Percentiles rank a stretch among this genome's conserved stretches.
phyloP scores from a whole-genome alignment of 1,284 basidiomycete species.

The Quambalaria eucalypti region DNA sequence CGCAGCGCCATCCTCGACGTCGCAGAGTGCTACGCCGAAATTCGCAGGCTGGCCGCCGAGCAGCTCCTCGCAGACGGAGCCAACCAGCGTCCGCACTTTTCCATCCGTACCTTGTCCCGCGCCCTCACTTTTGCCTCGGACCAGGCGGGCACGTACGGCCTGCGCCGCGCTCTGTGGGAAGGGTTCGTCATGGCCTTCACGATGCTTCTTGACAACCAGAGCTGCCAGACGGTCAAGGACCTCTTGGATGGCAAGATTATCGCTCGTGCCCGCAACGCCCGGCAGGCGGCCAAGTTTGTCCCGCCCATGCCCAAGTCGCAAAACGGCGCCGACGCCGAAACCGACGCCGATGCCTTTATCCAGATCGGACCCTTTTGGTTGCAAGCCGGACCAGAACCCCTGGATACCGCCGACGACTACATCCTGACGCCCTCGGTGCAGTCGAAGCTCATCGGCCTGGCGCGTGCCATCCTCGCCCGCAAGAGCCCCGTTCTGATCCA shows the following conservation, averaged over 20 bases:
- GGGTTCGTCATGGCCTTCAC: slow-evolving; percentile 96
- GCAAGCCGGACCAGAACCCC: slow-evolving; percentile 60
- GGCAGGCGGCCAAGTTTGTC: slow-evolving; percentile 24
- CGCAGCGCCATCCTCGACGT: slow-evolving; percentile 79
- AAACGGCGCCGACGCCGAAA: slow-evolving; percentile 10
- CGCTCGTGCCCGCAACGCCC: slow-evolving; percentile 65
- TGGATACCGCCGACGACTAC: slow-evolving; percentile 62
- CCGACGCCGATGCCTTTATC: slow-evolving; percentile 47
- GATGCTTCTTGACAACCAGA: slow-evolving; percentile 77
- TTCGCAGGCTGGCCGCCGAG: slow-evolving; percentile 68
- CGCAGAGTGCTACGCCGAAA: slow-evolving; percentile 77
- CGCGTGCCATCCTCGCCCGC: slow-evolving; percentile 78
- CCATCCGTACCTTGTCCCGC: slow-evolving; percentile 87
- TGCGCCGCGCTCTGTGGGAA: slow-evolving; percentile 80
- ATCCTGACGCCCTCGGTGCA: slow-evolving; percentile 96
- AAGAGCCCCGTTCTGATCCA: slow-evolving; percentile 93
- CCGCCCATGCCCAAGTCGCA: slow-evolving; percentile 24
- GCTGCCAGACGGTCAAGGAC: slow-evolving; percentile 60
- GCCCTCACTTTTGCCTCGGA: slow-evolving; percentile 85
- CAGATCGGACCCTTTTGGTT: slow-evolving; percentile 90
- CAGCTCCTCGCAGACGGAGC: slow-evolving; percentile 89
- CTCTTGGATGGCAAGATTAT: slow-evolving; percentile 75
- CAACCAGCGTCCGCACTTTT: slow-evolving; percentile 91
- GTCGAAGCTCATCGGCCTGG: slow-evolving; percentile 80
- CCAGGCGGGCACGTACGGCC: slow-evolving; percentile 65